phyloP scores from a whole-genome alignment of 257 asterid species.

The Ehretia macrophylla region DNA sequence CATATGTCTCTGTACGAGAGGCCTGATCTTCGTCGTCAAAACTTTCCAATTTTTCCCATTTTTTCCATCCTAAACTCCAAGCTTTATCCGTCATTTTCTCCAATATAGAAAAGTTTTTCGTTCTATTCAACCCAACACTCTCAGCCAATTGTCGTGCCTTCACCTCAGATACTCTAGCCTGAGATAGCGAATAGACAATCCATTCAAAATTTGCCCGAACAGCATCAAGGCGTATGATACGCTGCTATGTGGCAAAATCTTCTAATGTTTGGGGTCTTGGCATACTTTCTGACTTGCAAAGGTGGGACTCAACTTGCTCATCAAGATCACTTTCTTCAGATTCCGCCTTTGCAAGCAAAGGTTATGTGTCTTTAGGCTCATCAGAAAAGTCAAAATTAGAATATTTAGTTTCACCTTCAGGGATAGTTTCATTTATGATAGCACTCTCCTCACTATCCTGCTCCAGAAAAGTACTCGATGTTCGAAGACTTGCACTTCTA shows the following conservation, averaged over 20 bases:
- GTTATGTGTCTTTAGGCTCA: slow-evolving; percentile 46
- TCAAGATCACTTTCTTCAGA: slow-evolving; percentile 27
- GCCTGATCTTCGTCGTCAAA: too few relatives aligned
- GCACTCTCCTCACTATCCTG: slow-evolving; percentile 35
- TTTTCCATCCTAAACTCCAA: too few relatives aligned
- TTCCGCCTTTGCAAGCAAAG: slow-evolving; percentile 40
- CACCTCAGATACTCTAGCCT: slow-evolving; percentile 45
- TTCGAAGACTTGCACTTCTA: slow-evolving; percentile 3
- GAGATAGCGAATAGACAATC: slow-evolving; percentile 55
- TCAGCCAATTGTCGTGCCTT: slow-evolving; percentile 62
- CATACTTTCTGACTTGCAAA: slow-evolving; percentile 26
- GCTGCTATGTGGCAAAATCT: slow-evolving; percentile 74
- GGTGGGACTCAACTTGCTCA: slow-evolving; percentile 30
- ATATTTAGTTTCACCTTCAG: slow-evolving; percentile 50
- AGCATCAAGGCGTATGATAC: slow-evolving; percentile 85
- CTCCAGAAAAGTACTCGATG: slow-evolving; percentile 27
- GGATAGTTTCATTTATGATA: slow-evolving; percentile 30
- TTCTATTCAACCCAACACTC: slow-evolving; percentile 64
- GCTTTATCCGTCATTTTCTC: too few relatives aligned
- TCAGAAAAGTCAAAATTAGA: slow-evolving; percentile 58
- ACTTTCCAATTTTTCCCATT: too few relatives aligned
- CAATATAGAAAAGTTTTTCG: too few relatives aligned
- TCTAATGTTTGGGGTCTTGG: slow-evolving; percentile 39
- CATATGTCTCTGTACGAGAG: slow-evolving; percentile 87
- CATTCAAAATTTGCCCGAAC: slow-evolving; percentile 76